phyloP scores from a whole-genome alignment of 2,329 filamentous ascomycete genomes.

The Colletotrichum sp. region DNA sequence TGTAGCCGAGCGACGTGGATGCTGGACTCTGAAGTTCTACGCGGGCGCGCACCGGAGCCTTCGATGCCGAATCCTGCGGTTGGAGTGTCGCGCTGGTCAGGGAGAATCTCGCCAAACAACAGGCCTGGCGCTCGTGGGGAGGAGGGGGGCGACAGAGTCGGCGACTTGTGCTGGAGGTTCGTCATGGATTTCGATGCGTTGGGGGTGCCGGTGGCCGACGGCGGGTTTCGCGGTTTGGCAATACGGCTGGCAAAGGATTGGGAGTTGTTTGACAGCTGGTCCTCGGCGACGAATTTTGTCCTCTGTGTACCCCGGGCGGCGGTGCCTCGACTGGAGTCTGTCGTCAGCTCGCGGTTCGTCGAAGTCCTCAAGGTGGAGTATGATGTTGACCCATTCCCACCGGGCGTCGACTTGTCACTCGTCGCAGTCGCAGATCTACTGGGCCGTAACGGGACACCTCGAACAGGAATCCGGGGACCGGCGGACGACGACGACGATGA shows the following conservation, averaged over 20 bases:
- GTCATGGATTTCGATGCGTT: slow-evolving; percentile 39
- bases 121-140: slow-evolving; percentile 54
- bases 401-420: slow-evolving; percentile 24
- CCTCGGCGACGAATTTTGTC: slow-evolving; percentile 52
- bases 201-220: slow-evolving; percentile 32
- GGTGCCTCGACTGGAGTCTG: slow-evolving; percentile 23
- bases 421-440: slow-evolving; percentile 39
- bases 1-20: slow-evolving; percentile 57
- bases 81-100: slow-evolving; percentile 58
- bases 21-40: slow-evolving; percentile 76
- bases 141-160: slow-evolving; percentile 23
- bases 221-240: slow-evolving; percentile 50
- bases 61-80: slow-evolving; percentile 67
- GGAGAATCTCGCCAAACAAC: slow-evolving; percentile 77
- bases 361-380: slow-evolving; percentile 46
- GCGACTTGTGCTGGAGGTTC: slow-evolving; percentile 31
- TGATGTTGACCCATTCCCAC: slow-evolving; percentile 33
- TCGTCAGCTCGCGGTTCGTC: slow-evolving; percentile 33
- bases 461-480: slow-evolving; percentile 38
- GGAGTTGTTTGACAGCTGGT: slow-evolving; percentile 56
- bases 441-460: slow-evolving; percentile 39
- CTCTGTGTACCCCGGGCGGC: slow-evolving; percentile 39
- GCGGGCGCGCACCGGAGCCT: slow-evolving; percentile 45
- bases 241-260: slow-evolving; percentile 67
- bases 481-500: slow-evolving; percentile 31